Conservation (phyloP, 2,329 filamentous ascomycete genomes). For the Arthrocladium fulminans region DNA sequence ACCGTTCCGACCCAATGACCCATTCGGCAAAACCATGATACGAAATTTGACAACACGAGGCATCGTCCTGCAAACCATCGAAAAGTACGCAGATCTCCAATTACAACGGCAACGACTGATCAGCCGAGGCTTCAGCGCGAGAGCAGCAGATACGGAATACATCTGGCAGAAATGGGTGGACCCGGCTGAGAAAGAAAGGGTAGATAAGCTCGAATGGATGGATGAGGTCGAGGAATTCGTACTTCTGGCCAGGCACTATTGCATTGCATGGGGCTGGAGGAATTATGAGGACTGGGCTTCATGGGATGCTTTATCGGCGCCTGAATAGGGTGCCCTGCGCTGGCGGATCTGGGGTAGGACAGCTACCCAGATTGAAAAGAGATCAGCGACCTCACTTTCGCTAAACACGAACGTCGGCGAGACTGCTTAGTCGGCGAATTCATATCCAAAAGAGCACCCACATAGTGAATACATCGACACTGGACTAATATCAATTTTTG, state of each 20-base stretch:
- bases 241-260: conserved; percentile 78
- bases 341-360: too few species aligned
- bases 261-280: conserved; percentile 80
- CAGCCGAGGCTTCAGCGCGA: conserved; percentile 56
- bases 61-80: conserved; percentile 76
- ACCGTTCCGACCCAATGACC: conserved; percentile 70
- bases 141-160: conserved; percentile 53
- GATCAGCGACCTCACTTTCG: too few species aligned
- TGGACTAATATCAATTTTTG: too few species aligned
- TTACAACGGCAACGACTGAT: conserved; percentile 61
- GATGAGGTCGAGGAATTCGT: conserved; percentile 96
- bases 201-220: conserved; percentile 72
- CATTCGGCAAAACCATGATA: conserved; percentile 88
- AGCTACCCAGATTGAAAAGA: too few species aligned
- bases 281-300: conserved; percentile 31
- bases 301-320: conserved; percentile 30
- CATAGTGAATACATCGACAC: too few species aligned
- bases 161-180: conserved; percentile 71
- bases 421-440: too few species aligned
- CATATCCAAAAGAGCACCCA: too few species aligned
- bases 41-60: conserved; percentile 74
- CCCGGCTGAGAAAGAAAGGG: conserved; percentile 63
- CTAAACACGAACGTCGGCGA: too few species aligned
- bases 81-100: conserved; percentile 57
- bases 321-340: conserved; percentile 11